phyloP scores from a whole-genome alignment of 2,329 filamentous ascomycete genomes.

The Cladosporium sp. region DNA sequence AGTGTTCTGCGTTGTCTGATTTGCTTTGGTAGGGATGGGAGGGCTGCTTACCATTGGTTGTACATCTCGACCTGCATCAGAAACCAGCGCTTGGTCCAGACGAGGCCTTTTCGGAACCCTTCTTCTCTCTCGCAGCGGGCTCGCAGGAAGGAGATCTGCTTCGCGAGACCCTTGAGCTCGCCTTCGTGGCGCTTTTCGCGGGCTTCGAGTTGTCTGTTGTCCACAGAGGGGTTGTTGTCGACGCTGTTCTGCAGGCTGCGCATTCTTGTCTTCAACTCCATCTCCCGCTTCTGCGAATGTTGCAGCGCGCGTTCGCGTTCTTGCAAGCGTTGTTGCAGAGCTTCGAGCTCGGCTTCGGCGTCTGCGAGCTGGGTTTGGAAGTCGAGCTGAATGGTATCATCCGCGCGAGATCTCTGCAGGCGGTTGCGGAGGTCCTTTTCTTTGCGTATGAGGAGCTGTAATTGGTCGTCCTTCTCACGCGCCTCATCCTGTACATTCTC shows the following conservation, averaged over 20 bases:
- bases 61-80: conserved; percentile 75
- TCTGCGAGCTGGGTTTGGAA: conserved; percentile 36
- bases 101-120: conserved; percentile 71
- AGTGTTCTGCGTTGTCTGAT: not conserved
- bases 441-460: conserved; percentile 34
- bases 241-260: conserved; percentile 22
- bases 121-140: conserved; percentile 77
- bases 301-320: conserved; percentile 29
- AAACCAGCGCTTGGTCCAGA: conserved; percentile 83
- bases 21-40: too few relatives aligned
- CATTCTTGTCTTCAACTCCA: conserved; percentile 32
- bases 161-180: conserved; percentile 75
- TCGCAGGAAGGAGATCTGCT: conserved; percentile 89
- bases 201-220: conserved; percentile 31
- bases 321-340: conserved; percentile 33
- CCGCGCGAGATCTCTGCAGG: conserved; percentile 25
- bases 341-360: conserved; percentile 37
- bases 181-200: conserved; percentile 67
- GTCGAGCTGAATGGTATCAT: conserved; percentile 32
- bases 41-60: conserved; percentile 76
- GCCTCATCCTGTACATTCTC: conserved; percentile 35
- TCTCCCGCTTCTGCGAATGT: conserved; percentile 29
- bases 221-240: conserved; percentile 6
- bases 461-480: conserved; percentile 39
- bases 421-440: conserved; percentile 38